Percentiles rank a stretch among this genome's conserved stretches.
These are phyloP conservation scores for Notholithocarpus densiflorus DNA, from an alignment of 306 rosid genomes.

Conservation along the genomic window DNA sequence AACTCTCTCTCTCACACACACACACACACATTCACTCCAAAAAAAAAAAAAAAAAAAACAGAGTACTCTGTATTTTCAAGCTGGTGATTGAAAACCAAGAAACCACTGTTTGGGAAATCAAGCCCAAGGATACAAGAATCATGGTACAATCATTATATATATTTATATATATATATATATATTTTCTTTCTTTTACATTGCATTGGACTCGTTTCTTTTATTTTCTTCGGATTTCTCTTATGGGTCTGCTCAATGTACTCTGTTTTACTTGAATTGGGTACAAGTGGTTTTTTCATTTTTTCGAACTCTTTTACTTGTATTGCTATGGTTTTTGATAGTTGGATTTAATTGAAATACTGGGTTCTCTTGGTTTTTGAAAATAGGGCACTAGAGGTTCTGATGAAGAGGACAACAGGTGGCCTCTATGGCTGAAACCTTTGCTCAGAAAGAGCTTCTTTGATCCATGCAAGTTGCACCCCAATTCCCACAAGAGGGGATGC, in stretches of 20 bases:
- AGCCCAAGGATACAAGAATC: constrained; percentile 87
- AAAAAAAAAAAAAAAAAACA: not conserved
- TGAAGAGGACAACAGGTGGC: constrained; percentile 87
- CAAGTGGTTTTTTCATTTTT: not conserved
- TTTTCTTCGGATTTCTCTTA: not conserved
- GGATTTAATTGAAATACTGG: constrained; percentile 8
- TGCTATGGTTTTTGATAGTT: not conserved
- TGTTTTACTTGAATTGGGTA: not conserved
- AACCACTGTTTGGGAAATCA: constrained; percentile 71
- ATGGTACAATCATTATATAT: constrained; percentile 44
- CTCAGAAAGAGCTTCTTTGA: constrained; percentile 79
- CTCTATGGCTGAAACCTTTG: constrained; percentile 96
- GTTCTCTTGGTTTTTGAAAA: not conserved
- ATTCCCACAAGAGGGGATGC: constrained; percentile 93
- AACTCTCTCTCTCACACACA: not conserved
- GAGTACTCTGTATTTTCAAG: constrained; percentile 17
- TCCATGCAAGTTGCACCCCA: constrained; percentile 81
- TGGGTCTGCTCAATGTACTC: constrained; percentile 13
- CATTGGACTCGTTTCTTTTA: not conserved
- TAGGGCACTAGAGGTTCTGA: constrained; percentile 91
- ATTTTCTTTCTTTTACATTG: not conserved
- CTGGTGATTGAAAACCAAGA: constrained; percentile 90
- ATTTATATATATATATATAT: too few relatives aligned
- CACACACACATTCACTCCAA: not conserved
- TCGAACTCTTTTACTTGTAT: not conserved